Conservation (phyloP, 768 basidiomycete genomes). For the Boletales sp. region DNA sequence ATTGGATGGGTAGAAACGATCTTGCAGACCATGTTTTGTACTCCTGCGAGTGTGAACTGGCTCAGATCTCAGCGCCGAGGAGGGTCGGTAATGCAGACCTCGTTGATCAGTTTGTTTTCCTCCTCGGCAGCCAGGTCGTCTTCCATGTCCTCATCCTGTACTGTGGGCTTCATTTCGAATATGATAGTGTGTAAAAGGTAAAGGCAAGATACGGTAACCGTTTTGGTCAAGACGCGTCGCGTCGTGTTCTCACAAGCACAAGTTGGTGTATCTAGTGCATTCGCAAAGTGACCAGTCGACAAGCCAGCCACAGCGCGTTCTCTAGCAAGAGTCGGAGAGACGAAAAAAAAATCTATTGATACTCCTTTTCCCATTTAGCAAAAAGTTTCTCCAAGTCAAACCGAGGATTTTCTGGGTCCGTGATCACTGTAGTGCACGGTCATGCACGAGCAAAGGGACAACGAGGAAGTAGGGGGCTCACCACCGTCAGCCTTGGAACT, state of each 20-base stretch:
- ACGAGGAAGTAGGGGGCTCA: conserved; percentile 36
- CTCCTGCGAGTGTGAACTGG: conserved; percentile 45
- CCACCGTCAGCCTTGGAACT: conserved; percentile 47
- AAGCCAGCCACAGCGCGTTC: conserved; percentile 3
- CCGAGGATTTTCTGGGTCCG: conserved; percentile 90
- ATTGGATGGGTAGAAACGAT: neutral
- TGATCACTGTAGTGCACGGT: conserved; percentile 57
- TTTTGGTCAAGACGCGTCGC: conserved; percentile 25
- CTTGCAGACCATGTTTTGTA: conserved; percentile 76
- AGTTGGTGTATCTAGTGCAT: conserved; percentile 2
- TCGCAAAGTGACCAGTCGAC: conserved; percentile 2
- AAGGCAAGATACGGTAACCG: neutral
- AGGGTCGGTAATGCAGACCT: conserved; percentile 44
- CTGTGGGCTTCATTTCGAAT: conserved; percentile 43
- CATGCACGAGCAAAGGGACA: conserved; percentile 3
- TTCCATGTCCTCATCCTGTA: conserved; percentile 61
- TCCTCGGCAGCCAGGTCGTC: conserved; percentile 81
- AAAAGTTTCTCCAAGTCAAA: conserved; percentile 95
- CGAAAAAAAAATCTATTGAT: conserved; percentile 40
- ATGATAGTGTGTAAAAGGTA: neutral
- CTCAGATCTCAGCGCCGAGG: conserved; percentile 6
- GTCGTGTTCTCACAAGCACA: conserved; percentile 10
- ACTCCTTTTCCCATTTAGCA: conserved; percentile 69
- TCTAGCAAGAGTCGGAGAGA: conserved; percentile 27
- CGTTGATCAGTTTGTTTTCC: conserved; percentile 85